Percentiles rank a stretch among this genome's conserved stretches.
These are phyloP conservation scores for Lactarius indigo DNA, from an alignment of 768 basidiomycete genomes.

Conservation along the genomic window DNA sequence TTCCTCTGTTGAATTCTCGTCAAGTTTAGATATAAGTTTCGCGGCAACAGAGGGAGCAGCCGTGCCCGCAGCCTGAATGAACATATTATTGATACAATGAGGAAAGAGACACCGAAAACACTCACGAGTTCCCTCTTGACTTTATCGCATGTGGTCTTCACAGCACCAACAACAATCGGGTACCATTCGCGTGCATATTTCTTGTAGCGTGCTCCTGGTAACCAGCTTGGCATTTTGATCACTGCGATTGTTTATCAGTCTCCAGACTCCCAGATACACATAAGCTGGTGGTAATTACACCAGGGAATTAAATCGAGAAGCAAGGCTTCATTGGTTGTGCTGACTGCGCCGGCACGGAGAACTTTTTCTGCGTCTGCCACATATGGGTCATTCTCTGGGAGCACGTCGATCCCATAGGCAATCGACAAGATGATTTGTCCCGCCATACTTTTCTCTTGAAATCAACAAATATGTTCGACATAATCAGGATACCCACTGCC, in stretches of 20 bases:
- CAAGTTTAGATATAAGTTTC: neutral
- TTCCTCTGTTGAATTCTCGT: neutral
- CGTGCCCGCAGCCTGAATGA: neutral
- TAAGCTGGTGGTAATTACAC: neutral
- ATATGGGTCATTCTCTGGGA: neutral
- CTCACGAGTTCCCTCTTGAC: neutral
- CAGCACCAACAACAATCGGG: neutral
- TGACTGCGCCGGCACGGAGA: neutral
- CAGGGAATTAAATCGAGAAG: neutral
- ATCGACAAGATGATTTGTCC: neutral
- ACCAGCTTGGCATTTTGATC: neutral
- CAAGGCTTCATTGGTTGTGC: neutral
- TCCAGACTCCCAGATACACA: neutral
- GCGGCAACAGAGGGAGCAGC: neutral
- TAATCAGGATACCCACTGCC: neutral
- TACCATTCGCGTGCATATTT: neutral
- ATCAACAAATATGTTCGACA: too few species aligned
- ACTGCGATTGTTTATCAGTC: neutral
- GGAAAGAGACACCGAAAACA: too few species aligned
- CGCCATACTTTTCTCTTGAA: too few species aligned
- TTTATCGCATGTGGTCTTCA: neutral
- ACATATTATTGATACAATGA: neutral
- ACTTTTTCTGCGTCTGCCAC: neutral
- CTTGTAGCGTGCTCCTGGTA: neutral
- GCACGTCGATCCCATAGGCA: neutral